Percentiles rank a stretch among this genome's conserved stretches.
phyloP scores from a whole-genome alignment of 129 eudicot genomes.

The Artemisia annua region DNA sequence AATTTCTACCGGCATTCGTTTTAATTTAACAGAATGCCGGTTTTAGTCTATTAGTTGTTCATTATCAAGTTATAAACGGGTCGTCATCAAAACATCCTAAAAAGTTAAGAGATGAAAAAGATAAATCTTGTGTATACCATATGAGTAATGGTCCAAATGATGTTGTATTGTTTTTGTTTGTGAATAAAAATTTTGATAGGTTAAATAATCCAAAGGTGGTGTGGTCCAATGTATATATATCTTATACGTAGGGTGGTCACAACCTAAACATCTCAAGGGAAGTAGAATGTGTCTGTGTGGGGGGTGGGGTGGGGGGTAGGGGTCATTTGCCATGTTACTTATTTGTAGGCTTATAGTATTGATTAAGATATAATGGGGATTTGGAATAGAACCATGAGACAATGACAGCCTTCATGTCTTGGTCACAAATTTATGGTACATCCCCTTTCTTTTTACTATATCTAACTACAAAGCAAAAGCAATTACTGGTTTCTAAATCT shows the following conservation, averaged over 20 bases:
- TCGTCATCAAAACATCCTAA: constrained; percentile 9
- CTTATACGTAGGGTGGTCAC: constrained; percentile 44
- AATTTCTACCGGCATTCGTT: too few species aligned
- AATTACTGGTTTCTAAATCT: too few species aligned
- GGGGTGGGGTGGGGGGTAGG: not conserved
- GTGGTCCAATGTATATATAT: constrained; percentile 48
- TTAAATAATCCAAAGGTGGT: constrained; percentile 36
- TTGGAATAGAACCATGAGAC: constrained; percentile 24
- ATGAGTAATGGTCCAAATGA: constrained; percentile 30
- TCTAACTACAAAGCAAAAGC: not conserved
- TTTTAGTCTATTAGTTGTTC: not conserved
- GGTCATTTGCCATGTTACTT: constrained; percentile 47
- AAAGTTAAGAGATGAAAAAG: constrained; percentile 11
- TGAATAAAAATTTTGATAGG: constrained; percentile 19
- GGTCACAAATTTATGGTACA: constrained; percentile 16
- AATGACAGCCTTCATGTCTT: constrained; percentile 30
- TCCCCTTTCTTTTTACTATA: not conserved
- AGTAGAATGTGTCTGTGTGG: too few species aligned
- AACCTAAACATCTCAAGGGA: not conserved
- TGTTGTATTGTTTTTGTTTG: constrained; percentile 19
- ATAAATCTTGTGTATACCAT: constrained; percentile 13
- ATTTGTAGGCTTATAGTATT: constrained; percentile 22
- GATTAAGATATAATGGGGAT: constrained; percentile 19
- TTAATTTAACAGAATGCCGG: not conserved
- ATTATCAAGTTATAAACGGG: not conserved